Conservation (phyloP, 495 filamentous ascomycete species). For the Rhypophila decipiens region DNA sequence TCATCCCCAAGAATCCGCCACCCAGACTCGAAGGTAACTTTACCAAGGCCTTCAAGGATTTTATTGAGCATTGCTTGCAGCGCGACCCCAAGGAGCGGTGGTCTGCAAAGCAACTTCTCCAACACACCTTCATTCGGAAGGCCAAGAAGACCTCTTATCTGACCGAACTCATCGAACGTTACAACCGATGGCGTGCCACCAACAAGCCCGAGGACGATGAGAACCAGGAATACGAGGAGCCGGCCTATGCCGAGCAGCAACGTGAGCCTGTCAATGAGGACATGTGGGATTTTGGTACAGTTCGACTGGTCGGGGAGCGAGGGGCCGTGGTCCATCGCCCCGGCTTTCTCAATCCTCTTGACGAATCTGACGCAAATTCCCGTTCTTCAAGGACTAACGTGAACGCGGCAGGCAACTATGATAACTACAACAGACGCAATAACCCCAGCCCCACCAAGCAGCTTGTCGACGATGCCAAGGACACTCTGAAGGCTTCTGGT, state of each 20-base stretch:
- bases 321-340: slow-evolving; percentile 38
- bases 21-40: slow-evolving; percentile 80
- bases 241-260: too few species aligned
- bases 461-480: slow-evolving; percentile 21
- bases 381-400: slow-evolving; percentile 44
- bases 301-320: slow-evolving; percentile 61
- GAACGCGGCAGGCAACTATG: slow-evolving; percentile 37
- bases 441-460: slow-evolving; percentile 39
- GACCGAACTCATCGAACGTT: slow-evolving; percentile 86
- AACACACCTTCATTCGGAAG: slow-evolving; percentile 80
- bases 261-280: slow-evolving; percentile 57
- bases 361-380: slow-evolving; percentile 65
- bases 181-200: slow-evolving; percentile 75
- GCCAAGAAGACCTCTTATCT: slow-evolving; percentile 88
- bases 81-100: slow-evolving; percentile 85
- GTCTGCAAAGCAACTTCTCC: slow-evolving; percentile 78
- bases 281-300: slow-evolving; percentile 94
- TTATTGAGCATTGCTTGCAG: slow-evolving; percentile 79
- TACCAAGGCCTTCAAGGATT: slow-evolving; percentile 87
- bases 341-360: slow-evolving; percentile 60
- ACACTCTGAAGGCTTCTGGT: slow-evolving; percentile 32
- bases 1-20: slow-evolving; percentile 92
- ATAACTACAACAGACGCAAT: slow-evolving; percentile 41
- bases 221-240: slow-evolving; percentile 20
- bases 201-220: slow-evolving; percentile 60